Evolutionary conservation across 2,329 filamentous ascomycete genomes (phyloP).

Genomic region (Hymenoscyphus scutula): DNA sequence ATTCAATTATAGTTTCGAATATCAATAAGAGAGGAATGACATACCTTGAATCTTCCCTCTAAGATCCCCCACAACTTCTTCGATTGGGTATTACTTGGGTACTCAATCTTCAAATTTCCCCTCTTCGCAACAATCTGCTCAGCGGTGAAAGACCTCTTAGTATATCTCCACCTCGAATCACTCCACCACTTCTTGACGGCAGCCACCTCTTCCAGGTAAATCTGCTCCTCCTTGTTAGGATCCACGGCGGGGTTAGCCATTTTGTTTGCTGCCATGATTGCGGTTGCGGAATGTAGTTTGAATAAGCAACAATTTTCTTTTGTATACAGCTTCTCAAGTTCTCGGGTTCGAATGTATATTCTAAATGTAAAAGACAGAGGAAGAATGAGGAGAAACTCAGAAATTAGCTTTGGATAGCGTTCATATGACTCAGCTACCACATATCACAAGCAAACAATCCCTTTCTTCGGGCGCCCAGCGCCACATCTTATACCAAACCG

Average conservation of each 20-base stretch:
- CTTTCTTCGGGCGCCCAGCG: neutral
- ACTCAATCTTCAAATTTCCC: conserved; percentile 85
- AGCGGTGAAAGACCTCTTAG: conserved; percentile 87
- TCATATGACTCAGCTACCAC: conserved; percentile 5
- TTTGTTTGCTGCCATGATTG: conserved; percentile 42
- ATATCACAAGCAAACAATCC: conserved; percentile 6
- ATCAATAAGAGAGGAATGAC: neutral
- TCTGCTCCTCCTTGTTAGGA: conserved; percentile 53
- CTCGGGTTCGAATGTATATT: neutral
- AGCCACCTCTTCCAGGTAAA: conserved; percentile 71
- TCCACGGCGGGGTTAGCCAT: conserved; percentile 59
- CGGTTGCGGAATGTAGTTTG: conserved; percentile 16
- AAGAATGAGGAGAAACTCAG: conserved; percentile 1
- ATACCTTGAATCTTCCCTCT: conserved; percentile 79
- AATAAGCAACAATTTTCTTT: neutral
- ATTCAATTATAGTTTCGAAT: neutral
- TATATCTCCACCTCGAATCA: conserved; percentile 87
- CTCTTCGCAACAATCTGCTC: conserved; percentile 97
- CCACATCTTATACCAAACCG: neutral
- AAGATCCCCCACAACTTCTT: conserved; percentile 96
- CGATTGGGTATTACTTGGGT: conserved; percentile 81
- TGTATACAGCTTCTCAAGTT: neutral
- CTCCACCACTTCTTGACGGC: conserved; percentile 93
- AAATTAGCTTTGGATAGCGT: neutral
- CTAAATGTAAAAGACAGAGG: neutral